Percentiles rank a stretch among this genome's conserved stretches.
Conservation (phyloP, 2,329 filamentous ascomycete species). For the Beauveria caledonica region DNA sequence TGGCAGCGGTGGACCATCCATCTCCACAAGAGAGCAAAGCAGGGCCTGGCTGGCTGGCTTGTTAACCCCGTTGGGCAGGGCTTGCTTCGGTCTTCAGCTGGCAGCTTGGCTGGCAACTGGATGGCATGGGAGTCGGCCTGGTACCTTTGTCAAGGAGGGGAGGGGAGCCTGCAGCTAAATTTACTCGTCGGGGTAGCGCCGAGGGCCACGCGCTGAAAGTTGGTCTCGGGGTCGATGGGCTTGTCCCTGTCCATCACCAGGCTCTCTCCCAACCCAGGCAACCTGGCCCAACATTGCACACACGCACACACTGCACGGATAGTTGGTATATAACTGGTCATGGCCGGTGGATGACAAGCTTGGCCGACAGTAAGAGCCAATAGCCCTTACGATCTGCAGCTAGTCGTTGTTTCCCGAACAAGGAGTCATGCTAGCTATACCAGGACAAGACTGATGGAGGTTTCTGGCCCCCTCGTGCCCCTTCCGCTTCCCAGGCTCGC, state of each 20-base stretch:
- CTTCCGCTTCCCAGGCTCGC: not conserved
- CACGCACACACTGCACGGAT: not conserved
- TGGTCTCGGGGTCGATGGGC: not conserved
- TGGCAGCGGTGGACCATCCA: not conserved
- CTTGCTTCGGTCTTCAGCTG: slow-evolving; percentile 6
- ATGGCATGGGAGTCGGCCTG: not conserved
- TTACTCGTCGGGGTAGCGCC: not conserved
- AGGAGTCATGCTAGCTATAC: not conserved
- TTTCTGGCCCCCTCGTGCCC: not conserved
- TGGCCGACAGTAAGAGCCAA: not conserved
- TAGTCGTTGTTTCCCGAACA: not conserved
- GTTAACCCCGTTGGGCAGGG: slow-evolving; percentile 1
- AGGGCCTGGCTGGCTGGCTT: not conserved
- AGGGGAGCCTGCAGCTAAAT: not conserved
- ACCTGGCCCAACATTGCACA: not conserved
- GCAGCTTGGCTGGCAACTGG: not conserved
- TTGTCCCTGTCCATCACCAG: not conserved
- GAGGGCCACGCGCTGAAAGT: not conserved
- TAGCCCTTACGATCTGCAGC: not conserved
- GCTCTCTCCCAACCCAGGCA: not conserved
- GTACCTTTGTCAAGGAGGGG: slow-evolving; percentile 7
- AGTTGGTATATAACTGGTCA: not conserved
- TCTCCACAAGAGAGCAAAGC: not conserved
- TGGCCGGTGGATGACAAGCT: not conserved
- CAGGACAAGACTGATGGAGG: not conserved